Percentiles rank a stretch among this genome's conserved stretches.
phyloP scores from a whole-genome alignment of 1,139 yeast genomes.

The Hemisphaericaspora lyxosophila region DNA sequence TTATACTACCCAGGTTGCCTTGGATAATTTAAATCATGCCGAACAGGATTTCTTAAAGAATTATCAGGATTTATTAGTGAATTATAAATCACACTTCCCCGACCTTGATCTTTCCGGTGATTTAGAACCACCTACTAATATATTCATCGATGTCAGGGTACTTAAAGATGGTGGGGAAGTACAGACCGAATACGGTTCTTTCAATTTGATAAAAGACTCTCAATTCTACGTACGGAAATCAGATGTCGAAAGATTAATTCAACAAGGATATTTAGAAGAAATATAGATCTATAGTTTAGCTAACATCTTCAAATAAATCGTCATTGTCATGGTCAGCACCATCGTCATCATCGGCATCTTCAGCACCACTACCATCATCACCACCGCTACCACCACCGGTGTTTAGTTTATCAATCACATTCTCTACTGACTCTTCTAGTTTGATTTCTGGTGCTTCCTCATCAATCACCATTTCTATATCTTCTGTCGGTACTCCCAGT shows the following conservation, averaged over 20 bases:
- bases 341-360: constrained; percentile 10
- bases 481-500: constrained; percentile 1
- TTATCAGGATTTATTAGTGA: constrained; percentile 70
- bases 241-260: constrained; percentile 90
- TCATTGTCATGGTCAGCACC: constrained; percentile 10
- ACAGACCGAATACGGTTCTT: constrained; percentile 95
- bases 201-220: constrained; percentile 90
- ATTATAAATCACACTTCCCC: constrained; percentile 74
- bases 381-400: neutral
- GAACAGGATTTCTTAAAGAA: constrained; percentile 78
- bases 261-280: constrained; percentile 89
- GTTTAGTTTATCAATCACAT: constrained; percentile 4
- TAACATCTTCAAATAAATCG: constrained; percentile 12
- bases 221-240: constrained; percentile 92
- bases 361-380: constrained; percentile 1
- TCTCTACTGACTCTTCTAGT: constrained; percentile 3
- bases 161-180: constrained; percentile 94
- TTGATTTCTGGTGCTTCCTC: neutral
- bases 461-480: constrained; percentile 1
- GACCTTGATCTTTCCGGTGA: constrained; percentile 90
- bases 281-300: constrained; percentile 30
- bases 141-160: constrained; percentile 91
- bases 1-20: constrained; percentile 31
- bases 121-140: constrained; percentile 84
- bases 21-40: constrained; percentile 64